Evolutionary conservation across 2,329 filamentous ascomycete genomes (phyloP).

Genomic region (Aspergillus awamori): DNA sequence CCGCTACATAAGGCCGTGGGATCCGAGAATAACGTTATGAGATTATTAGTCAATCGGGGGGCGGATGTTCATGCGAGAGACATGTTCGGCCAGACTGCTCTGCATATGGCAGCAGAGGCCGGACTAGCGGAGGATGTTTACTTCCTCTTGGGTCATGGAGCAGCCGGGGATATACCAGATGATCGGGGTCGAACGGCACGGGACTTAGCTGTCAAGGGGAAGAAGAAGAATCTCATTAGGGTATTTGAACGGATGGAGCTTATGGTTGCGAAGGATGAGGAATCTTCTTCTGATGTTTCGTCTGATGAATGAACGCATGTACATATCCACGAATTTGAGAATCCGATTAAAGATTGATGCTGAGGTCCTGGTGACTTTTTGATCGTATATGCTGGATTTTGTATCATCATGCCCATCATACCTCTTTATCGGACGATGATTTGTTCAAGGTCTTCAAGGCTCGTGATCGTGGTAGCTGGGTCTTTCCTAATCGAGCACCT

Average conservation of each 20-base stretch:
- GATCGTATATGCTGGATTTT: too few species aligned
- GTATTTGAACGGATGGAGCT: constrained; percentile 20
- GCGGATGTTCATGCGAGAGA: constrained; percentile 25
- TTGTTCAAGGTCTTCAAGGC: too few species aligned
- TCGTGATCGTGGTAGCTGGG: too few species aligned
- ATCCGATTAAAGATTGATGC: too few species aligned
- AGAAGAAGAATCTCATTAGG: constrained; percentile 17
- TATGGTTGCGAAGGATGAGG: constrained; percentile 10
- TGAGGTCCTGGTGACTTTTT: too few species aligned
- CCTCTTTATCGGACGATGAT: too few species aligned
- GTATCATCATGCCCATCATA: too few species aligned
- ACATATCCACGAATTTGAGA: too few species aligned
- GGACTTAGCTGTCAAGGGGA: constrained; percentile 23
- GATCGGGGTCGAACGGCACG: constrained; percentile 24
- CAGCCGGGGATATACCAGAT: constrained; percentile 20
- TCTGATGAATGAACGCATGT: background rate
- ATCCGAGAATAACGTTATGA: constrained; percentile 24
- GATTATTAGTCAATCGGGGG: constrained; percentile 23
- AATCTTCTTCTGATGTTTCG: constrained; percentile 4
- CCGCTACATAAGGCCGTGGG: constrained; percentile 26
- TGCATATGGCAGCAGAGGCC: constrained; percentile 28
- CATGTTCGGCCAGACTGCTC: constrained; percentile 27
- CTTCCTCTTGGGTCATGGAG: constrained; percentile 27
- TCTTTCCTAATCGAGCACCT: too few species aligned
- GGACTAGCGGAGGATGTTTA: constrained; percentile 25